Percentiles rank a stretch among this genome's conserved stretches.
phyloP scores from a whole-genome alignment of 1,284 basidiomycete species.

The Malassezia japonica region DNA sequence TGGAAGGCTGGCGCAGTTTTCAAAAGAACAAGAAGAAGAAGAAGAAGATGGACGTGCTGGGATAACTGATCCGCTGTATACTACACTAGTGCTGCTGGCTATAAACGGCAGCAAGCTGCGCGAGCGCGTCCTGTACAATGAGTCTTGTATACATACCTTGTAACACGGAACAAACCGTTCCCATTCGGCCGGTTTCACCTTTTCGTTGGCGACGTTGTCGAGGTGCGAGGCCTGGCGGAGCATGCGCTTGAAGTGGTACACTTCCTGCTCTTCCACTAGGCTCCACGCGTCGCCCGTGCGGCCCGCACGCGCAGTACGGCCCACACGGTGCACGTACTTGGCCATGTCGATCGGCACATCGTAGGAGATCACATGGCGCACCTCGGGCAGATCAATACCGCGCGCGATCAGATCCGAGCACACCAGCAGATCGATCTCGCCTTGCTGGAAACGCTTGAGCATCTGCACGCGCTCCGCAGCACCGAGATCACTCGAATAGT shows the following conservation, averaged over 20 bases:
- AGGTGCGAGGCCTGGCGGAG: slow-evolving; percentile 12
- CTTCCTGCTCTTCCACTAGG: slow-evolving; percentile 90
- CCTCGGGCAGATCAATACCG: slow-evolving; percentile 88
- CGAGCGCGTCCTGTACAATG: slow-evolving; percentile 27
- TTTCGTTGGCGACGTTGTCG: slow-evolving; percentile 22
- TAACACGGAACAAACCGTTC: slow-evolving; percentile 19
- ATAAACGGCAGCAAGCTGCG: slow-evolving; percentile 25
- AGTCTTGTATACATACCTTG: no score
- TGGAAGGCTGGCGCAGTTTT: slow-evolving; percentile 38
- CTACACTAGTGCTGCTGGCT: slow-evolving; percentile 14
- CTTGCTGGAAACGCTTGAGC: slow-evolving; percentile 68
- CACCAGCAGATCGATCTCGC: slow-evolving; percentile 77
- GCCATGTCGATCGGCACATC: slow-evolving; percentile 92
- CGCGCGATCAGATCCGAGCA: slow-evolving; percentile 92
- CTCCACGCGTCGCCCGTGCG: slow-evolving; percentile 80
- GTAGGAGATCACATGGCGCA: slow-evolving; percentile 84
- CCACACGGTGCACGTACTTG: slow-evolving; percentile 93
- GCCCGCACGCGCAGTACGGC: slow-evolving; percentile 85
- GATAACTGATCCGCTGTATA: slow-evolving; percentile 14
- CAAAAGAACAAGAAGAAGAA: slow-evolving; percentile 36
- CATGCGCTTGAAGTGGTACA: slow-evolving; percentile 41
- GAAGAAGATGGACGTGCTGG: slow-evolving; percentile 34
- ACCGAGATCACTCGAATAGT: slow-evolving; percentile 77
- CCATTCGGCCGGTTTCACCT: slow-evolving; percentile 19
- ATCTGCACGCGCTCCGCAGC: slow-evolving; percentile 65